Evolutionary conservation across 495 filamentous ascomycete species (phyloP).

Genomic region (Hypoxylon trugodes): DNA sequence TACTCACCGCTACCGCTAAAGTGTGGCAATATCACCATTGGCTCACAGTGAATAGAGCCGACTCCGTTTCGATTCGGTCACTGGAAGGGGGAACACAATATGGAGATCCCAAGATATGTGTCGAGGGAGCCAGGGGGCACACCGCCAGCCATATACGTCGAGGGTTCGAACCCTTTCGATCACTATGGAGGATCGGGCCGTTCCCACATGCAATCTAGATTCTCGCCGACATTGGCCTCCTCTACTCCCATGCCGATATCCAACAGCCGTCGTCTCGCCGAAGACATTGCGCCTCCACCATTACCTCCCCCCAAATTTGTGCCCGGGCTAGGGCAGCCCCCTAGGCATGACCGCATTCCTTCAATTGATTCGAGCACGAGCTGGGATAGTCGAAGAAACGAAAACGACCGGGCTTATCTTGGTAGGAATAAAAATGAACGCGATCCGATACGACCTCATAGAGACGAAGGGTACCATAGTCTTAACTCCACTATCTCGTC

Average conservation of each 20-base stretch:
- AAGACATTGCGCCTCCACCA: constrained; percentile 58
- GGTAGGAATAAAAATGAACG: constrained; percentile 40
- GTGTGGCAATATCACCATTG: constrained; percentile 37
- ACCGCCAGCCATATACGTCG: constrained; percentile 62
- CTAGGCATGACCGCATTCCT: constrained; percentile 38
- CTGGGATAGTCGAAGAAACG: constrained; percentile 39
- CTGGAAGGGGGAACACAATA: constrained; percentile 45
- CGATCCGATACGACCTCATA: constrained; percentile 31
- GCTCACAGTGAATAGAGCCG: constrained; percentile 38
- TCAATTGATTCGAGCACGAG: constrained; percentile 42
- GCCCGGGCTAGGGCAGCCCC: constrained; percentile 45
- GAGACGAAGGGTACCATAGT: constrained; percentile 46
- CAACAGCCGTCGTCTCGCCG: constrained; percentile 41
- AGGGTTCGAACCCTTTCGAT: constrained; percentile 61
- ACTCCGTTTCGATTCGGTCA: constrained; percentile 31
- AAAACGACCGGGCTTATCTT: constrained; percentile 30
- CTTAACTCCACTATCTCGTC: constrained; percentile 45
- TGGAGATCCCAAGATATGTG: constrained; percentile 64
- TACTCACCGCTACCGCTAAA: constrained; percentile 20
- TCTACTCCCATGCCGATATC: constrained; percentile 61
- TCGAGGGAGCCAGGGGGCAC: constrained; percentile 43
- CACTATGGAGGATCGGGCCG: constrained; percentile 58
- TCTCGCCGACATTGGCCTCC: constrained; percentile 49
- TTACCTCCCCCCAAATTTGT: constrained; percentile 57
- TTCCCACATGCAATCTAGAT: constrained; percentile 55